Base-by-base conservation (phyloP, 1,284 basidiomycete species). In the Ganoderma meredithae region DNA sequence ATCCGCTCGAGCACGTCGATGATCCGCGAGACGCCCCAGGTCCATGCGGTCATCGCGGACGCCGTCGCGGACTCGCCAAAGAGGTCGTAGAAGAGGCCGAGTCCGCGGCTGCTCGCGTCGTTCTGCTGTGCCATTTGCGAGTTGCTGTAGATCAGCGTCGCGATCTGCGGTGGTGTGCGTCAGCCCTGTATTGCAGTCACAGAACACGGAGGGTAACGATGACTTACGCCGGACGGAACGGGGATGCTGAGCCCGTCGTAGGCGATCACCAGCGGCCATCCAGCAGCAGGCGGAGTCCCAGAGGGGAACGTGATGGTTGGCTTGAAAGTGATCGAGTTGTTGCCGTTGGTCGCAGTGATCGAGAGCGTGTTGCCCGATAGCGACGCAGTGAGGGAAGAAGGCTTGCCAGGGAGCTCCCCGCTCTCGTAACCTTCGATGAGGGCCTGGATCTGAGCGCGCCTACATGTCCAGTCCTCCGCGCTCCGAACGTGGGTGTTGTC, bases 21-120 rank as follows among this genome's bases (percentile, higher is more conserved):
- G 75, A 88, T 83, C 53, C 86, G 83, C 68, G 81, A 81, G 63
- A 86, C 83, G 67, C 83, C 86, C 86, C 86, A 88, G 1, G 83
- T 82, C 86, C 86, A 88, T 0, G 86, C 86, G 10, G 80, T 85
- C 83, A 87, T 83, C 12, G 86, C 84, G 66, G 79, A 78, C 2
- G 86, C 86, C 40, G 80, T 82, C 59, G 81, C 80, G 68, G 72
- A 74, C 61, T 72, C 75, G 25, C 86, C 86, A 74, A 83, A 88
- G 33, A 88, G 79, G 52, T 81, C 78, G 79, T 83, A 88, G 81
- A 89, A 89, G 66, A 84, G 82, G 49, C 87, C 86, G 56, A 80
- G 73, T 8, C 86, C 86, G 33, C 86, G 83, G 75, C 84, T 86
- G 47, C 75, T 76, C 36, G 72, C 67, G 72, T 79, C 77, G 65